Percentiles rank a stretch among this genome's conserved stretches.
Evolutionary conservation across 1,284 basidiomycete genomes (phyloP).

Genomic region (Chalciporus sp.): DNA sequence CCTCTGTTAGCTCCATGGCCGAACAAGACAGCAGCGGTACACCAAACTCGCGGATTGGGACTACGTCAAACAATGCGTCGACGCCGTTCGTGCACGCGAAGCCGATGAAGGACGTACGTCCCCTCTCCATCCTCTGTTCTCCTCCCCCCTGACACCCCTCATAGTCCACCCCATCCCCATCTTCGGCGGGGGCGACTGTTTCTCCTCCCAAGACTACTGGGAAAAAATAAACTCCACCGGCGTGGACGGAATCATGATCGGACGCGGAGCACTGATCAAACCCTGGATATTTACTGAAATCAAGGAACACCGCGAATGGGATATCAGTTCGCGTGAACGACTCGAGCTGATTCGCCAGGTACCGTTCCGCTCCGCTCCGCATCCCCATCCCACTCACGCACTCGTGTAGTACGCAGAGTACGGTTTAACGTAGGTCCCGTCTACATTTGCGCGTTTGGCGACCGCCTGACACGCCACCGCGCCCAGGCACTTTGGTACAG

Average conservation of each 20-base stretch:
- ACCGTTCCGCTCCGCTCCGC: conserved; percentile 19
- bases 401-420: conserved; percentile 73
- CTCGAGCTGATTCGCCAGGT: conserved; percentile 85
- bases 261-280: conserved; percentile 93
- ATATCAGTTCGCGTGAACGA: conserved; percentile 90
- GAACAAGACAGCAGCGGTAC: conserved; percentile 90
- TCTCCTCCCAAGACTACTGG: conserved; percentile 86
- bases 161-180: conserved; percentile 86
- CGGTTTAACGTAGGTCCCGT: conserved; percentile 61
- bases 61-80: conserved; percentile 87
- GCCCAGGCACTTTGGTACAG: conserved; percentile 83
- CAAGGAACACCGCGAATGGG: conserved; percentile 91
- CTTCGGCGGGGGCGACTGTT: conserved; percentile 95
- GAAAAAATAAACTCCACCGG: conserved; percentile 73
- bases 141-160: background rate
- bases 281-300: conserved; percentile 98
- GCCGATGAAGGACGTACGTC: conserved; percentile 73
- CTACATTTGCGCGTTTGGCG: too few relatives aligned
- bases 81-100: conserved; percentile 79
- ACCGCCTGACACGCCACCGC: too few relatives aligned
- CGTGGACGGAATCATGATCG: conserved; percentile 96
- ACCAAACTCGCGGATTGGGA: conserved; percentile 88
- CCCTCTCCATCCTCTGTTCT: background rate
- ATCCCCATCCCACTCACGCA: background rate
- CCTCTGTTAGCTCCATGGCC: conserved; percentile 87